Conservation (phyloP, 257 asterid genomes). For the Lithospermum erythrorhizon region DNA sequence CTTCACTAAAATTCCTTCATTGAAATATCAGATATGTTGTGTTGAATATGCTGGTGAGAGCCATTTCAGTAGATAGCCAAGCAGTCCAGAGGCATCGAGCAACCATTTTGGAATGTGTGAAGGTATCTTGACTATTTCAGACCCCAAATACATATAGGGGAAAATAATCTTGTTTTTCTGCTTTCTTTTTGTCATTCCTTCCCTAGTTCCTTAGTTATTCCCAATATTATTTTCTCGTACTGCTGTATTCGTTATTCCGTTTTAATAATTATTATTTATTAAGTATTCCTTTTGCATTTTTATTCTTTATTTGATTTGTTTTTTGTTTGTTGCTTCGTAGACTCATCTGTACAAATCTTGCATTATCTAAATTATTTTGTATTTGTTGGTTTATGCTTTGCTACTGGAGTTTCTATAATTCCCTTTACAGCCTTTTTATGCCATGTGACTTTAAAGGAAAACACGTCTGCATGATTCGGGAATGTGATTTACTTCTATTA, state of each 20-base stretch:
- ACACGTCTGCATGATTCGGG: neutral
- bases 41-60: conserved; percentile 94
- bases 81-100: conserved; percentile 99
- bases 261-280: too few relatives aligned
- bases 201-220: neutral
- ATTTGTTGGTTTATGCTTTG: too few relatives aligned
- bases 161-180: neutral
- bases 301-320: too few relatives aligned
- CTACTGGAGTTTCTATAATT: too few relatives aligned
- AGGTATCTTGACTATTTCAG: conserved; percentile 33
- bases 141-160: neutral
- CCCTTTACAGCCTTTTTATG: too few relatives aligned
- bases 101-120: conserved; percentile 92
- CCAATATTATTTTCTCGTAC: neutral
- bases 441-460: too few relatives aligned
- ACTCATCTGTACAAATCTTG: too few relatives aligned
- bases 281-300: too few relatives aligned
- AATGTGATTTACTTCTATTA: neutral
- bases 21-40: conserved; percentile 77
- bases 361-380: too few relatives aligned
- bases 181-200: neutral
- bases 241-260: neutral
- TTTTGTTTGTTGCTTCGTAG: too few relatives aligned
- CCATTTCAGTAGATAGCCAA: conserved; percentile 82
- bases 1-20: too few relatives aligned